These are phyloP conservation scores for Erysimum cheiri DNA, from an alignment of 441 rosid species.

Conservation along the genomic window DNA sequence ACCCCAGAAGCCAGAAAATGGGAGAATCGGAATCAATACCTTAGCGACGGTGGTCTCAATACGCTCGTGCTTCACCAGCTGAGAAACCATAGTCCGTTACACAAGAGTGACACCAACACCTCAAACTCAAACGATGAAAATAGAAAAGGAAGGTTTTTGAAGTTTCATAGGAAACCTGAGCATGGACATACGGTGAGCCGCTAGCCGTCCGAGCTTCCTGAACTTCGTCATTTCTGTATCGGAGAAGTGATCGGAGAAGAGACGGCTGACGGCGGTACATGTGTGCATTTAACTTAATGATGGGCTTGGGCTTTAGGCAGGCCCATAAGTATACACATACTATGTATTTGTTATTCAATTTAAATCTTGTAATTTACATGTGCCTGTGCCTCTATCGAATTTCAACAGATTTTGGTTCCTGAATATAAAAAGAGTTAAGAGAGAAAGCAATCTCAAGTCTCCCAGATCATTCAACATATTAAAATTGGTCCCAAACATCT, in stretches of 20 bases:
- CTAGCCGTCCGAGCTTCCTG: conserved; percentile 73
- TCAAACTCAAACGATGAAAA: neutral
- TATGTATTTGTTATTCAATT: neutral
- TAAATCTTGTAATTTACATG: neutral
- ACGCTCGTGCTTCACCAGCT: conserved; percentile 84
- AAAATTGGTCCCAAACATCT: neutral
- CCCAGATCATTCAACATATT: neutral
- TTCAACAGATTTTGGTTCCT: neutral
- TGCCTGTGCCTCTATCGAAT: neutral
- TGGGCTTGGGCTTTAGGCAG: conserved; percentile 4
- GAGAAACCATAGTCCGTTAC: conserved; percentile 81
- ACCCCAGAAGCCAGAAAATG: conserved; percentile 35
- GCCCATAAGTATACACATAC: neutral
- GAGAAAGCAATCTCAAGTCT: neutral
- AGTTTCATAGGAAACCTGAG: conserved; percentile 55
- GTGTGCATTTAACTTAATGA: neutral
- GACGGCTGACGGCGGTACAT: neutral
- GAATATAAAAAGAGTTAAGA: no score
- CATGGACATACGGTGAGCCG: conserved; percentile 84
- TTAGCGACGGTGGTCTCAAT: conserved; percentile 89
- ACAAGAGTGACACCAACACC: conserved; percentile 20
- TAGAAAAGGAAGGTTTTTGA: neutral
- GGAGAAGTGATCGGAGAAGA: conserved; percentile 19
- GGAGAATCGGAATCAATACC: conserved; percentile 50
- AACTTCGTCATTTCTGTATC: conserved; percentile 67